Conservation (phyloP, 306 rosid species). For the Casuarina equisetifolia region DNA sequence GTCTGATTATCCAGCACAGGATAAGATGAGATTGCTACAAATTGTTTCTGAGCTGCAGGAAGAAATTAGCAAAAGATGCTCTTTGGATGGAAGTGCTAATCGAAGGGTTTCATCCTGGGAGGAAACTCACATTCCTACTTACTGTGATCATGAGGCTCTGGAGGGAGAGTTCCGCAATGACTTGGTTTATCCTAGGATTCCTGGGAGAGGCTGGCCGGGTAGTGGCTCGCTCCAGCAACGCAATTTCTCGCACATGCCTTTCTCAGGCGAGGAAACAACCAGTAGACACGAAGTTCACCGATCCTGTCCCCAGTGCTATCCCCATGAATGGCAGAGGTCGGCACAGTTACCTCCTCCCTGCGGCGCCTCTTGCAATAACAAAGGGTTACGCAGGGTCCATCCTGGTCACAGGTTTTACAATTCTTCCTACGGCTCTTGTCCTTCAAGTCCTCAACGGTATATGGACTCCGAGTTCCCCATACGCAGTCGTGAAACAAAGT, state of each 20-base stretch:
- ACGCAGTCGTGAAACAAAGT: slow-evolving; percentile 41
- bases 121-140: slow-evolving; percentile 36
- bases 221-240: slow-evolving; percentile 37
- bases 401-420: slow-evolving; percentile 38
- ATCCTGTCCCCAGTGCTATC: slow-evolving; percentile 41
- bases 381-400: slow-evolving; percentile 36
- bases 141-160: slow-evolving; percentile 38
- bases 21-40: slow-evolving; percentile 58
- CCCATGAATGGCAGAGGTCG: slow-evolving; percentile 49
- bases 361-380: slow-evolving; percentile 26
- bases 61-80: slow-evolving; percentile 47
- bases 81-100: slow-evolving; percentile 33
- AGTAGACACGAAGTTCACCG: slow-evolving; percentile 50
- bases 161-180: slow-evolving; percentile 43
- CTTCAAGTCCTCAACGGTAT: slow-evolving; percentile 50
- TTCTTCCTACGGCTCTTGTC: slow-evolving; percentile 34
- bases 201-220: slow-evolving; percentile 45
- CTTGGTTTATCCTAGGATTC: slow-evolving; percentile 36
- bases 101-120: slow-evolving; percentile 40
- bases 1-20: slow-evolving; percentile 43
- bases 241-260: slow-evolving; percentile 50
- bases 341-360: slow-evolving; percentile 44
- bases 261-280: slow-evolving; percentile 63
- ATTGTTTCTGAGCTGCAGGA: slow-evolving; percentile 64
- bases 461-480: slow-evolving; percentile 37